A percentile compares a stretch with the other conserved stretches of the same genome.
These are phyloP conservation scores for Aureobasidium pullulans DNA, from an alignment of 2,329 filamentous ascomycete genomes.

Conservation along the genomic window DNA sequence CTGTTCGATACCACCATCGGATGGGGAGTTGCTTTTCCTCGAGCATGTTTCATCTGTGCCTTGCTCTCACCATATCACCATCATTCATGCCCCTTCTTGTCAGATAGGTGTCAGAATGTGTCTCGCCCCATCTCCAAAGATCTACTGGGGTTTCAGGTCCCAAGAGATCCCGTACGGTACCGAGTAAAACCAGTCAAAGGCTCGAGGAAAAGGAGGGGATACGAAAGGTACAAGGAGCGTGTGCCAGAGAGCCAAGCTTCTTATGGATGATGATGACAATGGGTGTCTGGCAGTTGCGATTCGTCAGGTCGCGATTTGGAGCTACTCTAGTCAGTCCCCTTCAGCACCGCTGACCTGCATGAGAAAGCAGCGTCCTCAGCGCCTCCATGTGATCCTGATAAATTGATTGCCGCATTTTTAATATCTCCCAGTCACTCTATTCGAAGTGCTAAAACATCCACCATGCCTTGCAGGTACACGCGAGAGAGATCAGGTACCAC, in stretches of 20 bases:
- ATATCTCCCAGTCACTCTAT: not conserved
- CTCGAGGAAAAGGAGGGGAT: not conserved
- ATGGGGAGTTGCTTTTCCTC: slow-evolving; percentile 1
- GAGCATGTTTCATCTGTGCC: slow-evolving; percentile 3
- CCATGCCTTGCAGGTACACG: slow-evolving; percentile 1
- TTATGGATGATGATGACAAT: not conserved
- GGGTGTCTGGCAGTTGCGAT: not conserved
- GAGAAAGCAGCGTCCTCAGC: not conserved
- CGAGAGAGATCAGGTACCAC: slow-evolving; percentile 2
- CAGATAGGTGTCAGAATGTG: not conserved
- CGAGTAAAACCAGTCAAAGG: not conserved
- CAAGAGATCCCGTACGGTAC: not conserved
- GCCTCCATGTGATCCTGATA: not conserved
- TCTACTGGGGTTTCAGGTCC: not conserved
- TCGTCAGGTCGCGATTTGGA: not conserved
- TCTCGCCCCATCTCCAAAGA: not conserved
- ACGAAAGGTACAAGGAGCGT: slow-evolving; percentile 10
- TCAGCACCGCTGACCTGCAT: slow-evolving; percentile 7
- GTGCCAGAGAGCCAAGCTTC: slow-evolving; percentile 6
- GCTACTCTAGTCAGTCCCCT: not conserved
- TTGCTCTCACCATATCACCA: slow-evolving; percentile 2
- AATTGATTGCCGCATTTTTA: not conserved
- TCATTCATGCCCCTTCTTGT: not conserved
- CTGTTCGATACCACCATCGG: not conserved
- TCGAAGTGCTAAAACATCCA: not conserved